Evolutionary conservation across 2,329 filamentous ascomycete genomes (phyloP).

Genomic region (Tolypocladium sp.): DNA sequence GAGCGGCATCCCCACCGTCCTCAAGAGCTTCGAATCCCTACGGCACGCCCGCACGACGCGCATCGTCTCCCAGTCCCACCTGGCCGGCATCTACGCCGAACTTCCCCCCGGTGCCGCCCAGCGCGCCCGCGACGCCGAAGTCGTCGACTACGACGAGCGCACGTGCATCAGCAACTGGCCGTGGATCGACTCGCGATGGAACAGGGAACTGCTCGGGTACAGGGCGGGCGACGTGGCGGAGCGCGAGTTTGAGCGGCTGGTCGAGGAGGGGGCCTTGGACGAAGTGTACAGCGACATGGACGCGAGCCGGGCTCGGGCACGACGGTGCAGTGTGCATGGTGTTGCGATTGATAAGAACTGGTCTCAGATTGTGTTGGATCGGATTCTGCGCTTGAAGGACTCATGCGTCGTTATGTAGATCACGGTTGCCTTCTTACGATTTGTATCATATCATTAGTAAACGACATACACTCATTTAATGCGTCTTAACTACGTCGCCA

Average conservation of each 20-base stretch:
- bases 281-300: neutral
- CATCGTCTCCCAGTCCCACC: constrained; percentile 4
- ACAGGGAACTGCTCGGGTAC: constrained; percentile 2
- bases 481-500: neutral
- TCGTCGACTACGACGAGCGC: constrained; percentile 1
- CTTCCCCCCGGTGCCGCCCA: constrained; percentile 1
- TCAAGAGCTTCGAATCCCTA: constrained; percentile 3
- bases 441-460: neutral
- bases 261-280: neutral
- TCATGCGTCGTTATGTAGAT: neutral
- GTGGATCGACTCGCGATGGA: constrained; percentile 7
- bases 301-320: neutral
- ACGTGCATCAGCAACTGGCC: constrained; percentile 4
- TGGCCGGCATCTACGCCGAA: constrained; percentile 3
- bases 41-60: constrained; percentile 3
- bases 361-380: neutral
- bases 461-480: no score
- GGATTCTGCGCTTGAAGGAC: neutral
- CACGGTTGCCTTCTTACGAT: neutral
- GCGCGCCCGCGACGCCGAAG: constrained; percentile 5
- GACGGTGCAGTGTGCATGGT: neutral
- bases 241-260: neutral
- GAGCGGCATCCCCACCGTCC: neutral
- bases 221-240: constrained; percentile 4
- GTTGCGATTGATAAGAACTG: neutral